Conservation (phyloP, 257 asterid species). For the Leonotis leonurus region DNA sequence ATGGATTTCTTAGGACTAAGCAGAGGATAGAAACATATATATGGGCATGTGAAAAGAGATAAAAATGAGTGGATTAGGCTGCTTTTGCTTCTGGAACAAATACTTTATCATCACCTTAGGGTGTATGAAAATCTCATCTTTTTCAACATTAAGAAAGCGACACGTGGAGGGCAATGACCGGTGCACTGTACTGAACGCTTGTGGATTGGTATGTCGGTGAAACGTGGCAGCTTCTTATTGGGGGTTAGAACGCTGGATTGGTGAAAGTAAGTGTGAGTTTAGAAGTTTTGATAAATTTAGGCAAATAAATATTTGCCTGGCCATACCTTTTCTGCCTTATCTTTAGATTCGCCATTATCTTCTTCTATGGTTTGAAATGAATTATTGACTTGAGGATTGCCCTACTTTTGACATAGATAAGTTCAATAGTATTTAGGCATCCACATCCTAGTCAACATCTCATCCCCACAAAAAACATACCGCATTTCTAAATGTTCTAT, state of each 20-base stretch:
- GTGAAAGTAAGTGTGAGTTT: not conserved
- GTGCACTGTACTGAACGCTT: not conserved
- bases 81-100: conserved; percentile 21
- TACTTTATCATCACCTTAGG: not conserved
- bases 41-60: conserved; percentile 10
- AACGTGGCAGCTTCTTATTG: not conserved
- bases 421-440: conserved; percentile 23
- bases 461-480: too few species aligned
- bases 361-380: conserved; percentile 42
- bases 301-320: conserved; percentile 7
- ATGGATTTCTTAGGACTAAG: conserved; percentile 19
- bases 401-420: conserved; percentile 37
- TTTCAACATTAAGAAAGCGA: not conserved
- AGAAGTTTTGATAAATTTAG: conserved; percentile 18
- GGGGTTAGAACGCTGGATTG: conserved; percentile 1
- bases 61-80: conserved; percentile 32
- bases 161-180: conserved; percentile 23
- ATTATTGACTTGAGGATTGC: conserved; percentile 29
- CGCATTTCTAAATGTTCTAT: too few species aligned
- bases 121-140: conserved; percentile 8
- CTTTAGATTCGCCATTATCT: conserved; percentile 56
- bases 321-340: conserved; percentile 43
- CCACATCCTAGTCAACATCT: conserved; percentile 42
- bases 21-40: conserved; percentile 19
- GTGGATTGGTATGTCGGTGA: not conserved